Evolutionary conservation across 108 stramenopile species (phyloP), one percentile per base, ranked within the genome.

Genomic region (Epithemia pelagica): DNA sequence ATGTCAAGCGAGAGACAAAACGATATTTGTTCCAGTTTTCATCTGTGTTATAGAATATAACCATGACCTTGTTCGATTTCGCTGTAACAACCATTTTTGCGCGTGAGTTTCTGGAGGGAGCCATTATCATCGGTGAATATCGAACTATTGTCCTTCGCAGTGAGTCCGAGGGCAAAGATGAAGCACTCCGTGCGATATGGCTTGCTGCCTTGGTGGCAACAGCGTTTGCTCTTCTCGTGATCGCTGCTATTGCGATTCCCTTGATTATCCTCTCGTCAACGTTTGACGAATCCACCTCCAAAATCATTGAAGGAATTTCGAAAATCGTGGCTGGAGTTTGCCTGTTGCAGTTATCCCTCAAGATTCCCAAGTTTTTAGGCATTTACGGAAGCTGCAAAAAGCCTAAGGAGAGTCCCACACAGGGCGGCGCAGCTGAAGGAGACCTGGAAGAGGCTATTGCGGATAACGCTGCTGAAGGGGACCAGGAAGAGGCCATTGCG

Each of bases 91-190:
- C 89, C 26, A 90, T 90, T 70, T 90, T 90, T 53, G 86, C 89
- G 19, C 65, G 86, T n/a, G 89, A 90, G 60, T 62, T 83, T 30
- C 75, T 90, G 53, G 89, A 90, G 67, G 89, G 75, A 5, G 73
- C 78, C 10, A 82, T 88, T 70, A 88, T 91, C 63, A 82, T 91
- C 59, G 90, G 90, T 0, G 79, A 86, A 63, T 91, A 86, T 62
- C 5, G 57, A 58, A 58, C 57, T 23, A 27, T 27, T 20, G 21
- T 58, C 3, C 57, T 58, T 26, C 57, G 57, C 57, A 58, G 57
- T 21, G 57, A 18, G 3, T 21, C 69, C 58, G 82, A 81, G 24
- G 74, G 76, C 0, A 76, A 80, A 61, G 71, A 80, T 33, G 18
- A 77, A 32, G 85, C 82, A 8, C 75, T 86, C 7, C 73, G 64